A percentile compares a stretch with the other conserved stretches of the same genome.
Conservation (phyloP, 2,329 filamentous ascomycete genomes). For the Trichophyton benhamiae region DNA sequence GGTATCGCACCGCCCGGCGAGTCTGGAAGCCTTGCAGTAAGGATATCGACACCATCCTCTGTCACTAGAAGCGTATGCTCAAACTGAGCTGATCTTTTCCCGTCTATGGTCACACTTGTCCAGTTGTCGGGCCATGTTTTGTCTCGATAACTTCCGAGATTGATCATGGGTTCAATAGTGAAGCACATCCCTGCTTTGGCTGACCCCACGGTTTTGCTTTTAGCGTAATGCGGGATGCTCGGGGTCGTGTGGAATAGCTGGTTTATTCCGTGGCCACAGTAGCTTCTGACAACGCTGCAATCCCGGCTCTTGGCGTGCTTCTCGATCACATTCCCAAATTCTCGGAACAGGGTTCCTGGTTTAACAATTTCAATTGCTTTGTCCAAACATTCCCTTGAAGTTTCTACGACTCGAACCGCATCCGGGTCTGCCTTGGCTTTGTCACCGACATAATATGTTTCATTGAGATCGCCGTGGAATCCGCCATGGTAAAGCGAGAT, state of each 20-base stretch:
- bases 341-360: conserved; percentile 81
- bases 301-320: conserved; percentile 76
- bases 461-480: conserved; percentile 93
- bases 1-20: conserved; percentile 63
- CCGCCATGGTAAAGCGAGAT: conserved; percentile 88
- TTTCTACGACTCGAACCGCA: conserved; percentile 78
- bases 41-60: conserved; percentile 65
- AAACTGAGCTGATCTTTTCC: conserved; percentile 85
- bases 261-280: conserved; percentile 94
- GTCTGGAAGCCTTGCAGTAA: conserved; percentile 59
- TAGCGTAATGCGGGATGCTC: conserved; percentile 92
- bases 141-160: conserved; percentile 77
- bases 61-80: conserved; percentile 79
- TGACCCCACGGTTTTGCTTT: conserved; percentile 92
- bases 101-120: conserved; percentile 89
- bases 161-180: conserved; percentile 98
- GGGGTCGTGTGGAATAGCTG: conserved; percentile 85
- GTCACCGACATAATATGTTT: conserved; percentile 96
- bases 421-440: conserved; percentile 74
- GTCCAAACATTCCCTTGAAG: conserved; percentile 78
- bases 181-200: conserved; percentile 97
- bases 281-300: conserved; percentile 88
- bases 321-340: conserved; percentile 90
- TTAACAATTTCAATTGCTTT: conserved; percentile 84
- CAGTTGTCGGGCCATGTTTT: conserved; percentile 98